A percentile compares a stretch with the other conserved stretches of the same genome.
These are phyloP conservation scores for Brettanomyces sp. DNA, from an alignment of 805 yeast species.

Conservation along the genomic window DNA sequence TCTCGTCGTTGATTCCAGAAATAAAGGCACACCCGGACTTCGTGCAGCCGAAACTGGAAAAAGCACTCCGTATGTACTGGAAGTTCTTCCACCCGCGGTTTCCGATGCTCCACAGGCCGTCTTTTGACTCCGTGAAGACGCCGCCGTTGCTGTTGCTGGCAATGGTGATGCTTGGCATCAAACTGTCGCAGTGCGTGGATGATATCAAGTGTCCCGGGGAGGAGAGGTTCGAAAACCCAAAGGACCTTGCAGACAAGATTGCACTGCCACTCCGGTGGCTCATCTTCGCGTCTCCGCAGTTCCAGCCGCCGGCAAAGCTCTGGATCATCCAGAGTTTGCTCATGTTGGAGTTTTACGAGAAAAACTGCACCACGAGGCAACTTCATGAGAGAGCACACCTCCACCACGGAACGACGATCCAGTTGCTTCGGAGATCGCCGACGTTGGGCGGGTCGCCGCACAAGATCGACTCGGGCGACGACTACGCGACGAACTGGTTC, in stretches of 20 bases:
- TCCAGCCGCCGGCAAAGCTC: slow-evolving; percentile 65
- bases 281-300: slow-evolving; percentile 61
- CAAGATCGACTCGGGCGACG: slow-evolving; percentile 10
- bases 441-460: slow-evolving; percentile 64
- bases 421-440: slow-evolving; percentile 66
- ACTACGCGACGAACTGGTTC: slow-evolving; percentile 29
- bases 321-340: slow-evolving; percentile 72
- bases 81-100: slow-evolving; percentile 48
- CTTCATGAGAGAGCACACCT: slow-evolving; percentile 77
- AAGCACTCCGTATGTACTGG: slow-evolving; percentile 39
- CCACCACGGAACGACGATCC: slow-evolving; percentile 83
- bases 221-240: slow-evolving; percentile 17
- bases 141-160: slow-evolving; percentile 43
- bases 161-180: slow-evolving; percentile 50
- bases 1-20: slow-evolving; percentile 18
- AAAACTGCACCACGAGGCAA: slow-evolving; percentile 55
- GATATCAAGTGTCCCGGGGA: slow-evolving; percentile 14
- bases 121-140: slow-evolving; percentile 39
- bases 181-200: slow-evolving; percentile 22
- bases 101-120: slow-evolving; percentile 49
- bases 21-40: slow-evolving; percentile 22
- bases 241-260: slow-evolving; percentile 34
- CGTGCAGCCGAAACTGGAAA: slow-evolving; percentile 19
- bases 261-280: slow-evolving; percentile 58
- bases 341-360: slow-evolving; percentile 72